phyloP scores from a whole-genome alignment of 2,329 filamentous ascomycete genomes.

The Ophiosphaerella narmari region DNA sequence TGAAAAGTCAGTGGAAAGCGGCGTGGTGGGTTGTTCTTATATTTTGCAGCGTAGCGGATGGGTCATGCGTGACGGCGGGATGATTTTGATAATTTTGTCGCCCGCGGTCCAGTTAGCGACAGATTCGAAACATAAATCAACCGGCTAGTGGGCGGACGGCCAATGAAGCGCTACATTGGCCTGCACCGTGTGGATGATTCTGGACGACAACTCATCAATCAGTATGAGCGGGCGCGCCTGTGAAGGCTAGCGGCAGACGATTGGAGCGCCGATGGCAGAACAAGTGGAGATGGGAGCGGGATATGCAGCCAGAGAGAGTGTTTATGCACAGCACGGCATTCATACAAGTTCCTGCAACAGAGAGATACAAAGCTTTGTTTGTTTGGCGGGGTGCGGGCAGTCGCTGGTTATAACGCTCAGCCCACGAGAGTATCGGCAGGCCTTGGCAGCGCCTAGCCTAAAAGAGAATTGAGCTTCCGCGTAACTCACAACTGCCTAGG shows the following conservation, averaged over 20 bases:
- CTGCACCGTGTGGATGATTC: conserved; percentile 34
- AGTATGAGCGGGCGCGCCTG: conserved; percentile 35
- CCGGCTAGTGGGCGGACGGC: conserved; percentile 35
- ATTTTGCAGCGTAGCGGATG: conserved; percentile 29
- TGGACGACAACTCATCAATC: conserved; percentile 47
- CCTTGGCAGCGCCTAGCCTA: not conserved
- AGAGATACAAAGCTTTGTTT: not conserved
- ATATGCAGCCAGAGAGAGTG: conserved; percentile 2
- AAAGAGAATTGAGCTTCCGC: not conserved
- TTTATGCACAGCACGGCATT: conserved; percentile 1
- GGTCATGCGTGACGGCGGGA: conserved; percentile 48
- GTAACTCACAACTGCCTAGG: not conserved
- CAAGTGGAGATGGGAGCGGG: conserved; percentile 15
- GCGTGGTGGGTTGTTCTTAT: conserved; percentile 35
- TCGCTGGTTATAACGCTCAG: too few species aligned
- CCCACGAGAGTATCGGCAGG: too few species aligned
- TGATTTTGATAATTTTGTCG: conserved; percentile 35
- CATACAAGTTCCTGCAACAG: not conserved
- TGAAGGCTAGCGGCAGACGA: conserved; percentile 25
- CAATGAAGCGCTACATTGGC: conserved; percentile 32
- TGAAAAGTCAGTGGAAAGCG: conserved; percentile 11
- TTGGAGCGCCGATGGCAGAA: conserved; percentile 30
- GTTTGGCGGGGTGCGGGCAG: not conserved
- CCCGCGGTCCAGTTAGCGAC: conserved; percentile 39
- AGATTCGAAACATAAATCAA: conserved; percentile 42